Conservation (phyloP, 106 monocot genomes). For the Chionographis japonica region DNA sequence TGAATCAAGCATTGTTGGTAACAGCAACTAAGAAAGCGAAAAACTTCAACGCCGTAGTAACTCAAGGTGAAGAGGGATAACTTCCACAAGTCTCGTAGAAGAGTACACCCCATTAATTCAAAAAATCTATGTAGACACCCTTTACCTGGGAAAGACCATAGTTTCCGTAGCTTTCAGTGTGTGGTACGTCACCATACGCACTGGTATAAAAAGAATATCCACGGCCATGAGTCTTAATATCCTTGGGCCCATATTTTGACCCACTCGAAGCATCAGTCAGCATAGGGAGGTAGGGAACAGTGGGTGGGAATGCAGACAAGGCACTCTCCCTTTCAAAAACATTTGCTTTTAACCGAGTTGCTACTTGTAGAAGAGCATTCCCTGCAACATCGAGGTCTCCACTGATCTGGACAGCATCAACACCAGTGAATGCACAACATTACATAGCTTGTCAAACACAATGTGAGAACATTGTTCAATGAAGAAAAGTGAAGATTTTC, state of each 20-base stretch:
- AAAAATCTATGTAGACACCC: background rate
- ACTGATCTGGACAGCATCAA: constrained; percentile 54
- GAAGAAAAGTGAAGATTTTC: background rate
- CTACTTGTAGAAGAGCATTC: constrained; percentile 79
- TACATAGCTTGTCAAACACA: background rate
- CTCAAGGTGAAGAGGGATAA: no score
- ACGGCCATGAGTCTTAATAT: constrained; percentile 43
- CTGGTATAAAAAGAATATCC: constrained; percentile 64
- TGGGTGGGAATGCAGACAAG: constrained; percentile 40
- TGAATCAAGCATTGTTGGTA: background rate
- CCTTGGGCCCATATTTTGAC: constrained; percentile 57
- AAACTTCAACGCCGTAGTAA: no score
- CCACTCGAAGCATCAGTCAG: constrained; percentile 35
- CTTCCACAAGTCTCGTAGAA: no score
- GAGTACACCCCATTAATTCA: no score
- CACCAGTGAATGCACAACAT: background rate
- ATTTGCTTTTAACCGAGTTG: constrained; percentile 82
- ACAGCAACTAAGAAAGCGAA: background rate
- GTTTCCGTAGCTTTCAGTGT: constrained; percentile 35
- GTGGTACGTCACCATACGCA: constrained; percentile 44
- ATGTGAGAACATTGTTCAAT: background rate
- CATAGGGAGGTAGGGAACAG: constrained; percentile 49
- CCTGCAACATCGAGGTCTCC: constrained; percentile 84
- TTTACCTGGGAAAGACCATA: constrained; percentile 48
- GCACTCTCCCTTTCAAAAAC: constrained; percentile 79